Conservation (phyloP, 2,329 filamentous ascomycete genomes). For the Samsoniella hepiali region DNA sequence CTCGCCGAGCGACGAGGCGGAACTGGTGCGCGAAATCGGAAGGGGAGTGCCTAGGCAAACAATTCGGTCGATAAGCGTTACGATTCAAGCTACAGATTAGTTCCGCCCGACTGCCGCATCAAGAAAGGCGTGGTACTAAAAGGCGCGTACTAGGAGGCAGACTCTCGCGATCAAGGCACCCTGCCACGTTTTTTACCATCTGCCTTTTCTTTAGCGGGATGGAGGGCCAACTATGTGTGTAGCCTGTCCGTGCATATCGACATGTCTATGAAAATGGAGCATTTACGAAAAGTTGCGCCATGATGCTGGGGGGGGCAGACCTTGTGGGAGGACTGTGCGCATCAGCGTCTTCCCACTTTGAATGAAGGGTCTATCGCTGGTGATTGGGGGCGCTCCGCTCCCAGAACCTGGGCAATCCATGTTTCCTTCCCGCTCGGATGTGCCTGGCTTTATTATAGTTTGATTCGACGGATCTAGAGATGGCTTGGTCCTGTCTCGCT, state of each 20-base stretch:
- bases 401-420: not conserved
- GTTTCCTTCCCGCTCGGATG: slow-evolving; percentile 8
- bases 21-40: not conserved
- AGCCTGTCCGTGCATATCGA: slow-evolving; percentile 6
- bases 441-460: not conserved
- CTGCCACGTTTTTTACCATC: not conserved
- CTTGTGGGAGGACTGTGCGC: slow-evolving; percentile 11
- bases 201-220: not conserved
- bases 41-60: not conserved
- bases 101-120: not conserved
- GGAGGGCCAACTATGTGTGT: not conserved
- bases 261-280: not conserved
- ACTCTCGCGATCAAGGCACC: not conserved
- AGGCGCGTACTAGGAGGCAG: not conserved
- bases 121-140: not conserved
- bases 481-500: not conserved
- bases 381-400: not conserved
- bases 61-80: not conserved
- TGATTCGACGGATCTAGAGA: not conserved
- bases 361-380: not conserved
- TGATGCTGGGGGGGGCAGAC: not conserved
- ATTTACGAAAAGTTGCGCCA: not conserved
- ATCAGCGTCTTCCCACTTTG: not conserved
- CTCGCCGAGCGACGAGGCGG: too few relatives aligned
- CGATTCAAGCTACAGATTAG: not conserved